These are phyloP conservation scores for Esteya vermicola DNA, from an alignment of 2,329 filamentous ascomycete species.

Conservation along the genomic window DNA sequence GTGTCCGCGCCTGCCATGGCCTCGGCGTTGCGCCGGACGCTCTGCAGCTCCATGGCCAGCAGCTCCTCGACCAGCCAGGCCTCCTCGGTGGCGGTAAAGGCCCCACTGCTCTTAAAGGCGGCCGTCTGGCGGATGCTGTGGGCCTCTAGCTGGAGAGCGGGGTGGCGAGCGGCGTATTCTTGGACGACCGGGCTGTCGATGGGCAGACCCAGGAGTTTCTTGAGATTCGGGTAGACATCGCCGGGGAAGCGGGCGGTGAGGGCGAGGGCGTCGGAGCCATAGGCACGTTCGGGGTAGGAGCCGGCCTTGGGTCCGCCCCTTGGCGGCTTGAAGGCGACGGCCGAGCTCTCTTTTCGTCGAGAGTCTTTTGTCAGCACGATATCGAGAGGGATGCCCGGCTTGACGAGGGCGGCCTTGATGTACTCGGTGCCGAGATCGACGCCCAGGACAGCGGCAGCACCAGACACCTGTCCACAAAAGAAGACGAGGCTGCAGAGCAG, in stretches of 20 bases:
- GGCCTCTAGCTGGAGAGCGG: constrained; percentile 55
- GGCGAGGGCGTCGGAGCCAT: constrained; percentile 83
- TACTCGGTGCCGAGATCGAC: constrained; percentile 93
- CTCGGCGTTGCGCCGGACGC: constrained; percentile 81
- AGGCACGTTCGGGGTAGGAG: constrained; percentile 73
- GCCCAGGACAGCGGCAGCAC: constrained; percentile 64
- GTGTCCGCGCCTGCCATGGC: constrained; percentile 61
- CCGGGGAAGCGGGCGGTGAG: constrained; percentile 76
- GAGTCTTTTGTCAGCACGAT: constrained; percentile 98
- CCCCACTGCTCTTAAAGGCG: constrained; percentile 62
- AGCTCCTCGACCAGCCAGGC: constrained; percentile 78
- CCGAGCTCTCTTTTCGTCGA: constrained; percentile 83
- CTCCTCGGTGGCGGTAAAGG: constrained; percentile 46
- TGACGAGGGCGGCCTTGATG: constrained; percentile 90
- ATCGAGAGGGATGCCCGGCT: constrained; percentile 91
- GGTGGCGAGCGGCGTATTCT: constrained; percentile 63
- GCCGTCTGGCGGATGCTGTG: constrained; percentile 51
- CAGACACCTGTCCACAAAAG: constrained; percentile 34
- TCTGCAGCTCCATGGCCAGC: constrained; percentile 90
- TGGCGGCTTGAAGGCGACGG: constrained; percentile 86
- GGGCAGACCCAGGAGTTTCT: constrained; percentile 69
- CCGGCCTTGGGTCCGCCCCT: constrained; percentile 47
- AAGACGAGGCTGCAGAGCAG: constrained; percentile 25
- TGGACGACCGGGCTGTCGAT: constrained; percentile 45
- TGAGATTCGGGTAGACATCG: constrained; percentile 91